Conservation (phyloP, 2,329 filamentous ascomycete genomes). For the Aureobasidium sp. region DNA sequence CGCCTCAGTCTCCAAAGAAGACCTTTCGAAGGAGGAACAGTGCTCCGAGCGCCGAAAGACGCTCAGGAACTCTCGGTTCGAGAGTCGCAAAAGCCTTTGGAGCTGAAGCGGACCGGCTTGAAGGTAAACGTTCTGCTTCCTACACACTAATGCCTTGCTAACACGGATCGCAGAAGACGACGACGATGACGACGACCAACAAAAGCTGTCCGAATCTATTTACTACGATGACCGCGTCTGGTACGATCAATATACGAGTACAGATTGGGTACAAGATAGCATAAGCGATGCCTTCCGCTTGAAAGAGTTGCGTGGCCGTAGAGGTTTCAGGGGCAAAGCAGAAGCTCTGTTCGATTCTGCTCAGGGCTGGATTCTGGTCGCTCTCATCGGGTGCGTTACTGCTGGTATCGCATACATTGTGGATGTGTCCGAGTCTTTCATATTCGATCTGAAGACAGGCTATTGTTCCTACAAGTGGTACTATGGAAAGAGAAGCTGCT, state of each 20-base stretch:
- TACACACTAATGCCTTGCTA: neutral
- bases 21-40: conserved; percentile 5
- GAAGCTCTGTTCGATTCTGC: conserved; percentile 73
- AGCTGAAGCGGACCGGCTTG: neutral
- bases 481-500: conserved; percentile 62
- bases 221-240: conserved; percentile 82
- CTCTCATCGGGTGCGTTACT: conserved; percentile 78
- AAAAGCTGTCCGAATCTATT: conserved; percentile 59
- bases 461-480: conserved; percentile 70
- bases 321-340: conserved; percentile 76
- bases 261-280: conserved; percentile 96
- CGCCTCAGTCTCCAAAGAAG: conserved; percentile 25
- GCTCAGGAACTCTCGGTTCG: conserved; percentile 29
- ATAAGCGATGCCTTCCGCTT: conserved; percentile 90
- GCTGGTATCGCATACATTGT: conserved; percentile 83
- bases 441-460: conserved; percentile 89
- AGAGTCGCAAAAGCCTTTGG: conserved; percentile 50
- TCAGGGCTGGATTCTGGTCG: conserved; percentile 91
- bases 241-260: conserved; percentile 98
- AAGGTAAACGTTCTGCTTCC: neutral
- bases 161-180: neutral
- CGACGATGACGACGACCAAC: conserved; percentile 33
- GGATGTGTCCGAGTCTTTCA: conserved; percentile 73
- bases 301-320: conserved; percentile 72
- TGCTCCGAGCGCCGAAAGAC: neutral